These are phyloP conservation scores for Grigorovia transvaalensis DNA, from an alignment of 805 yeast species.

Conservation along the genomic window DNA sequence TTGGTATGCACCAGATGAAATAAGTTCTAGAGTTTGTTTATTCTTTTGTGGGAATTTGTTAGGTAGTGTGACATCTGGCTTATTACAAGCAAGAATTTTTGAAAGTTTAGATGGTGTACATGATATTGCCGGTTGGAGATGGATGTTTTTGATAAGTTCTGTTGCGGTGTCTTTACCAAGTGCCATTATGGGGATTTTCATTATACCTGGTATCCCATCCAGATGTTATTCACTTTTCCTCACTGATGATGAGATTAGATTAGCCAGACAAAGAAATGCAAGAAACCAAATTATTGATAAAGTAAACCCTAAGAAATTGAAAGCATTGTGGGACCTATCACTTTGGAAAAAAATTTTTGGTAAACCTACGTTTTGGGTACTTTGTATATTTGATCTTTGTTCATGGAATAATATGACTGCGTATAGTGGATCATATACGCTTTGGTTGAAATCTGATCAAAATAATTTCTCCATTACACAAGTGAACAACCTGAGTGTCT, in stretches of 20 bases:
- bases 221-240: conserved; percentile 45
- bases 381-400: conserved; percentile 44
- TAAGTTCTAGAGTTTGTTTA: conserved; percentile 52
- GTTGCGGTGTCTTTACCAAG: conserved; percentile 39
- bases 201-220: conserved; percentile 52
- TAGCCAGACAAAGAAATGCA: conserved; percentile 36
- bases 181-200: conserved; percentile 38
- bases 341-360: conserved; percentile 44
- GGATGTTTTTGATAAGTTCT: conserved; percentile 60
- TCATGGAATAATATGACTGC: conserved; percentile 56
- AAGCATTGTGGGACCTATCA: conserved; percentile 30
- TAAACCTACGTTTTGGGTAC: conserved; percentile 46
- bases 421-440: conserved; percentile 43
- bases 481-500: conserved; percentile 41
- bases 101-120: conserved; percentile 32
- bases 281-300: conserved; percentile 30
- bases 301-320: conserved; percentile 19
- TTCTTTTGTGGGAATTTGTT: conserved; percentile 43
- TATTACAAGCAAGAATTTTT: conserved; percentile 37
- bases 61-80: conserved; percentile 46
- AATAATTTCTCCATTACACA: conserved; percentile 34
- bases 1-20: conserved; percentile 51
- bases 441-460: conserved; percentile 48
- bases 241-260: conserved; percentile 47
- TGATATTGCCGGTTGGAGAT: conserved; percentile 52